Percentiles rank a stretch among this genome's conserved stretches.
phyloP scores from a whole-genome alignment of 495 filamentous ascomycete species.

The Durotheca rogersii region DNA sequence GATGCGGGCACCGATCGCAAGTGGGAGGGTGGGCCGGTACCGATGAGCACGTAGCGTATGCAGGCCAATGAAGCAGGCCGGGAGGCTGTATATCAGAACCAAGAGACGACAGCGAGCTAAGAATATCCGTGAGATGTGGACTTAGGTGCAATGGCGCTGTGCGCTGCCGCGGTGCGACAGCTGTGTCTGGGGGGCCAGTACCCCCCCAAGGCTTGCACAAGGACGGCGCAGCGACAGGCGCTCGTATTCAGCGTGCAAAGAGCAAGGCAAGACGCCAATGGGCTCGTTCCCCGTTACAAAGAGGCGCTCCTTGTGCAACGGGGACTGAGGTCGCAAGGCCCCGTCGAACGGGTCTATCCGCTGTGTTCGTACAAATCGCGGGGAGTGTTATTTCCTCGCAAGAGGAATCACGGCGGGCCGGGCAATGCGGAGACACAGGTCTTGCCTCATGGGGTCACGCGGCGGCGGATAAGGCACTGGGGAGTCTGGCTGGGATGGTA shows the following conservation, averaged over 20 bases:
- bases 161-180: conserved; percentile 39
- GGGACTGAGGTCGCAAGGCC: conserved; percentile 30
- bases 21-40: conserved; percentile 32
- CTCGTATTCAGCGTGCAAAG: conserved; percentile 37
- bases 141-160: conserved; percentile 37
- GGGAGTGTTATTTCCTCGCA: conserved; percentile 39
- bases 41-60: conserved; percentile 23
- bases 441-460: conserved; percentile 45
- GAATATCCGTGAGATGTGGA: conserved; percentile 37
- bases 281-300: conserved; percentile 45
- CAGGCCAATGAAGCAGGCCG: conserved; percentile 30
- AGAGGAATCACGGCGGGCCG: conserved; percentile 34
- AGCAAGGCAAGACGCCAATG: conserved; percentile 45
- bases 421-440: conserved; percentile 35
- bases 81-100: conserved; percentile 29
- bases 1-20: conserved; percentile 25
- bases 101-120: conserved; percentile 26
- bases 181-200: conserved; percentile 33
- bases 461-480: conserved; percentile 50
- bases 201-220: conserved; percentile 31
- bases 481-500: conserved; percentile 39
- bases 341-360: conserved; percentile 34
- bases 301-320: conserved; percentile 49
- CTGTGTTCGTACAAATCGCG: conserved; percentile 38
- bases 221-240: conserved; percentile 30